Base-by-base conservation (phyloP, 2,329 filamentous ascomycete species). In the Phaeoacremonium minimum region DNA sequence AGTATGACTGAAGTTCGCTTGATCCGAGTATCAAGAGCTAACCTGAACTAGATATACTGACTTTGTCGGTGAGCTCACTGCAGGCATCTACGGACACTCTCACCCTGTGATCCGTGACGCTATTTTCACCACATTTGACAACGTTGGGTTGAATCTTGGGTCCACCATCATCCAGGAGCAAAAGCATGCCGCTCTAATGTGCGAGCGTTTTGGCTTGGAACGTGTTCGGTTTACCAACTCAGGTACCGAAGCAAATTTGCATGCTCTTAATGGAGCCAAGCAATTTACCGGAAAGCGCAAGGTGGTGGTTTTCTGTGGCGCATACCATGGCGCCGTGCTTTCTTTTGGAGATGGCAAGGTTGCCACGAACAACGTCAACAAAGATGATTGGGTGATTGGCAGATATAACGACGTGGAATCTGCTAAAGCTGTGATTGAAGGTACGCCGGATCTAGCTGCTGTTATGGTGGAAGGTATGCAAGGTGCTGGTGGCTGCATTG, bases 401-500 rank as follows among this genome's bases (percentile, higher is more conserved):
- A 66, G 60, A 16, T 87, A 77, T 55, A 85, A 87, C 44, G 71
- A 85, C 39, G 46, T 73, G 2, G 58, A 63, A 2, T 66, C 64
- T 6, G 68, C 72, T 1, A 57, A 54, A 6, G 47, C 46, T 3
- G 62, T 72, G 9, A 60, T 80, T 13, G 52, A 63, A 7, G 50
- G 54, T 7, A 55, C 45, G 28, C 40, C 65, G 2, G 64, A 68
- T 11, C 53, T 85, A 1, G 80, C 77, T 0, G 80, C 77, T 0
- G 75, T 86, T 14, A 50, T 87, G 2, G 59, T 86, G 0, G 83
- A 86, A 54, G 71, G 69, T 0, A 77, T 87, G 69, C 77, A 83
- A 46, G 79, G 78, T 1, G 67, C 71, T 4, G 77, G 72, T 1
- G 80, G 81, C 1, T 74, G 70, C 39, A 67, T 78, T 5, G 59